Evolutionary conservation across 1,284 basidiomycete species (phyloP).

Genomic region (Hymenochaete sp.): DNA sequence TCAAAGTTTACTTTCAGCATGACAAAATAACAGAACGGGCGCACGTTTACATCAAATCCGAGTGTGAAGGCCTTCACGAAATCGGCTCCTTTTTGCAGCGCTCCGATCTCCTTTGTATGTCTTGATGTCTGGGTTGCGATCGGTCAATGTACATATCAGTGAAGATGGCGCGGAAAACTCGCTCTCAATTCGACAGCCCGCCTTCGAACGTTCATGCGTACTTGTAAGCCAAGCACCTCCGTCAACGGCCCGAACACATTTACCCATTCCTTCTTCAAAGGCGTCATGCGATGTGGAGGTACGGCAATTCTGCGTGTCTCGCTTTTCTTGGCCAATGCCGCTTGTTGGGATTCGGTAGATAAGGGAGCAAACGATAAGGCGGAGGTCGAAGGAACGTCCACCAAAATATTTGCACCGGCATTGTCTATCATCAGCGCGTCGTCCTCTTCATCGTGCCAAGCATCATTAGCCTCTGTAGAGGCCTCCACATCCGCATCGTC

Average conservation of each 20-base stretch:
- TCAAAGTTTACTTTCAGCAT: not conserved
- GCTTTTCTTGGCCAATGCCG: conserved; percentile 48
- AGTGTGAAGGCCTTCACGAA: conserved; percentile 94
- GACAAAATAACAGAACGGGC: conserved; percentile 23
- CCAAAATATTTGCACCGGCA: conserved; percentile 32
- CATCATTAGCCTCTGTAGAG: not conserved
- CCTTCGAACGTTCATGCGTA: conserved; percentile 91
- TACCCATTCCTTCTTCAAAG: conserved; percentile 95
- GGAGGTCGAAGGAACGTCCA: conserved; percentile 25
- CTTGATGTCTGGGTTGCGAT: conserved; percentile 68
- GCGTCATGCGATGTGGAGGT: conserved; percentile 96
- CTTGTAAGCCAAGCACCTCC: conserved; percentile 89
- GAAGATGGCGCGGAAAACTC: conserved; percentile 26
- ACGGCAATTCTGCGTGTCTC: conserved; percentile 82
- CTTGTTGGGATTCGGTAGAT: conserved; percentile 45
- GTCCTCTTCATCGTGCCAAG: conserved; percentile 32
- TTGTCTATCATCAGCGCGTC: conserved; percentile 59
- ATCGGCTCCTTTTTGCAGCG: conserved; percentile 95
- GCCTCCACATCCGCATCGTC: conserved; percentile 4
- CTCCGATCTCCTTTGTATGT: conserved; percentile 86
- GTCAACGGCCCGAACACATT: conserved; percentile 95
- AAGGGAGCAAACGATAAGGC: conserved; percentile 62
- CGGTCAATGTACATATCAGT: conserved; percentile 2
- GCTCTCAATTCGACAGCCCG: conserved; percentile 89
- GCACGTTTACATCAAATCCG: conserved; percentile 88